phyloP scores from a whole-genome alignment of 192 early-diverging fungal species.

The Diversispora eburnea region DNA sequence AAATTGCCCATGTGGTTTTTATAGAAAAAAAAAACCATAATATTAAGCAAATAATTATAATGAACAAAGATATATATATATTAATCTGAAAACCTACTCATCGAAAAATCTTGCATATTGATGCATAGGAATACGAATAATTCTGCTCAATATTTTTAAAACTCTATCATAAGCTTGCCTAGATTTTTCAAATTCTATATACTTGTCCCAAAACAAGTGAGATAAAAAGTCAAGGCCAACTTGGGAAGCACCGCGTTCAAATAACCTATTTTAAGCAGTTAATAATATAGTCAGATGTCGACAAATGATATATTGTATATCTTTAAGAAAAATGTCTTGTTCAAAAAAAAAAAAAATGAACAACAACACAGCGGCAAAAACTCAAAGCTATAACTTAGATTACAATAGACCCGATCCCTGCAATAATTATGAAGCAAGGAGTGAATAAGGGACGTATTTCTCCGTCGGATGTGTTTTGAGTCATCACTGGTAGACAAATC shows the following conservation, averaged over 20 bases:
- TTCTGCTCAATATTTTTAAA: conserved; percentile 56
- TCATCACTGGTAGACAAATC: conserved; percentile 10
- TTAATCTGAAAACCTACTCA: conserved; percentile 42
- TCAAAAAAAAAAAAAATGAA: background rate
- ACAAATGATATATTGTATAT: background rate
- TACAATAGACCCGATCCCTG: conserved; percentile 14
- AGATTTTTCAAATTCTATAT: conserved; percentile 50
- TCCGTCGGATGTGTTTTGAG: conserved; percentile 12
- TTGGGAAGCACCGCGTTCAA: conserved; percentile 60
- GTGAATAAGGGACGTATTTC: background rate
- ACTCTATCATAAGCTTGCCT: conserved; percentile 41
- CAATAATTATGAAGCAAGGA: conserved; percentile 2
- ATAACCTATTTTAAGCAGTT: conserved; percentile 50
- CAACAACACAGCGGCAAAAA: conserved; percentile 23
- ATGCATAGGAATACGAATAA: conserved; percentile 70
- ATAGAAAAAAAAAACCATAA: background rate
- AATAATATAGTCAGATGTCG: conserved; percentile 3
- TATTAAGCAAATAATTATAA: background rate
- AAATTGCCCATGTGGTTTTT: background rate
- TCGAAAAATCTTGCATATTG: conserved; percentile 72
- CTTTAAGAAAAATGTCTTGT: conserved; percentile 6
- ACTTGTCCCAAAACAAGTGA: conserved; percentile 64
- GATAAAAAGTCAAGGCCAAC: conserved; percentile 68
- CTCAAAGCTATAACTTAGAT: conserved; percentile 32
- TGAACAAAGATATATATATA: background rate